Evolutionary conservation across 192 early-diverging fungal species (phyloP).

Genomic region (Phlyctochytrium planicorne): DNA sequence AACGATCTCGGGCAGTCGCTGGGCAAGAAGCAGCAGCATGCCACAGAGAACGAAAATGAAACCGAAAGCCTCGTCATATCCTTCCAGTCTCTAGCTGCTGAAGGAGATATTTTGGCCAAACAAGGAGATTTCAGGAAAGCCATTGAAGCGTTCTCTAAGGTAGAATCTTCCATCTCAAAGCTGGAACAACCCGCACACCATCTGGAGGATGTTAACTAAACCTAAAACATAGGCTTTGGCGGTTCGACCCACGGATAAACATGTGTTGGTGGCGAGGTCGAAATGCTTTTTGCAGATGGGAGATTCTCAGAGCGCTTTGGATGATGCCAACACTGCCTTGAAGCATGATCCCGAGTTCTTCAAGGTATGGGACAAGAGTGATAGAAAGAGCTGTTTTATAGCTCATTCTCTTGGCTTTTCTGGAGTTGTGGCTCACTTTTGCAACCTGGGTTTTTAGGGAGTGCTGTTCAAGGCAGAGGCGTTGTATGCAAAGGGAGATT

Average conservation of each 20-base stretch:
- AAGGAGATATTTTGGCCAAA: slow-evolving; percentile 50
- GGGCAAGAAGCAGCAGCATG: too few species aligned
- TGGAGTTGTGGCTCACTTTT: not conserved
- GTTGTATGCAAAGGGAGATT: slow-evolving; percentile 53
- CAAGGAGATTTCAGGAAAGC: slow-evolving; percentile 48
- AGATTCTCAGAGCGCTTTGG: slow-evolving; percentile 39
- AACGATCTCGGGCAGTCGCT: too few species aligned
- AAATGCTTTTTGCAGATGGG: slow-evolving; percentile 48
- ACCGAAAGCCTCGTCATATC: slow-evolving; percentile 29
- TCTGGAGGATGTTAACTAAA: not conserved
- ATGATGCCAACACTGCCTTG: slow-evolving; percentile 42
- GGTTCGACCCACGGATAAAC: slow-evolving; percentile 46
- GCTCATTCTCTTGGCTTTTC: not conserved
- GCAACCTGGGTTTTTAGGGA: slow-evolving; percentile 23
- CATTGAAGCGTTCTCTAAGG: slow-evolving; percentile 55
- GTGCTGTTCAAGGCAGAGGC: slow-evolving; percentile 57
- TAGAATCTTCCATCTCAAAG: slow-evolving; percentile 1
- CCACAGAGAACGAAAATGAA: slow-evolving; percentile 18
- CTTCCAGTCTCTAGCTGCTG: slow-evolving; percentile 50
- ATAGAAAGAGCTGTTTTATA: not conserved
- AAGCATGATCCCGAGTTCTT: slow-evolving; percentile 42
- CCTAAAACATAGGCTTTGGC: slow-evolving; percentile 29
- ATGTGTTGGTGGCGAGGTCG: slow-evolving; percentile 45
- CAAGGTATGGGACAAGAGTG: slow-evolving; percentile 32
- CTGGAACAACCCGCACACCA: not conserved